These are phyloP conservation scores for Paratinospora sagittata DNA, from an alignment of 164 flowering plant genomes.

Conservation along the genomic window DNA sequence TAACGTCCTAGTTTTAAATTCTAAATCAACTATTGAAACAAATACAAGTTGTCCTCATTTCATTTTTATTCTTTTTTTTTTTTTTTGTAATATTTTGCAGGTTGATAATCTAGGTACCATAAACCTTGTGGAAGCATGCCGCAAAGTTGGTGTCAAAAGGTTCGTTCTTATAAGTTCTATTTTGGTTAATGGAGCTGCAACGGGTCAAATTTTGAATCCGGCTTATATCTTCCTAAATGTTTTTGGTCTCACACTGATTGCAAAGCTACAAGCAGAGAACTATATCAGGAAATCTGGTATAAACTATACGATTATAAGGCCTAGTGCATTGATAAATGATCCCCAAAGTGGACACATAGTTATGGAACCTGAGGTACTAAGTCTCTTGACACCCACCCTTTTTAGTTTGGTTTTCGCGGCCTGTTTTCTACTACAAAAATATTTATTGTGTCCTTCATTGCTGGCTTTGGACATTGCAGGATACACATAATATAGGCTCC, in stretches of 20 bases:
- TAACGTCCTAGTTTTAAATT: background rate
- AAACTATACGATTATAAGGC: slow-evolving; percentile 90
- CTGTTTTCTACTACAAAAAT: background rate
- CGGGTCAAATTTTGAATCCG: slow-evolving; percentile 92
- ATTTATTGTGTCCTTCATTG: background rate
- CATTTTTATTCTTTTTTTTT: background rate
- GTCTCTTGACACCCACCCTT: background rate
- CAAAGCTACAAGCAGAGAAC: slow-evolving; percentile 94
- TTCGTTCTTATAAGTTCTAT: slow-evolving; percentile 86
- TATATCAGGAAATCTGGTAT: slow-evolving; percentile 82
- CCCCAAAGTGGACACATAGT: slow-evolving; percentile 80
- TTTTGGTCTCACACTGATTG: slow-evolving; percentile 77
- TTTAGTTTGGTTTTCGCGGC: background rate
- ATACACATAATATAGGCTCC: slow-evolving; percentile 67
- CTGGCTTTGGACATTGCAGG: slow-evolving; percentile 35
- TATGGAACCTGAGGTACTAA: slow-evolving; percentile 83
- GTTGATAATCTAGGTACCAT: slow-evolving; percentile 93
- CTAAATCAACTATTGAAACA: background rate
- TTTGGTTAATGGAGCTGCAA: slow-evolving; percentile 94
- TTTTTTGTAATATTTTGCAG: slow-evolving; percentile 29
- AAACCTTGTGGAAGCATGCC: slow-evolving; percentile 91
- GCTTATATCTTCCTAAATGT: slow-evolving; percentile 85
- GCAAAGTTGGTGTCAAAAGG: slow-evolving; percentile 56
- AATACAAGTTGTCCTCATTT: background rate
- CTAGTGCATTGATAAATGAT: slow-evolving; percentile 89